Evolutionary conservation across 2,329 filamentous ascomycete species (phyloP).

Genomic region (Fusarium sp.): DNA sequence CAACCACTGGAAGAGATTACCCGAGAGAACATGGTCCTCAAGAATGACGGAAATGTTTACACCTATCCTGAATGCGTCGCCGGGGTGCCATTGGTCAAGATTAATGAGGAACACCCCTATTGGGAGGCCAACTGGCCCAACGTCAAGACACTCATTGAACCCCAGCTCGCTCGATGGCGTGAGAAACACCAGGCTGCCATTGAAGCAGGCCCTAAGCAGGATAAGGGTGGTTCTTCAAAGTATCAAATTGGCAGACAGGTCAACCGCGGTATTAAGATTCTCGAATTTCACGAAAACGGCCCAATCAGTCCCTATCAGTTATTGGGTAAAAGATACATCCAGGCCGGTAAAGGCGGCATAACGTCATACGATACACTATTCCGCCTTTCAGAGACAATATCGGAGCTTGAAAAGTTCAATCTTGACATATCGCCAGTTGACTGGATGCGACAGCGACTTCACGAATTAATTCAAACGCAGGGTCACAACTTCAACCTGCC

Average conservation of each 20-base stretch:
- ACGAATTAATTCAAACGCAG: slow-evolving; percentile 56
- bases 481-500: slow-evolving; percentile 61
- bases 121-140: slow-evolving; percentile 65
- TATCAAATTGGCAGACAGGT: slow-evolving; percentile 65
- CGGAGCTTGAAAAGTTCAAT: slow-evolving; percentile 62
- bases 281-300: slow-evolving; percentile 61
- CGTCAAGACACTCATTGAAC: slow-evolving; percentile 54
- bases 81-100: slow-evolving; percentile 63
- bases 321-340: slow-evolving; percentile 60
- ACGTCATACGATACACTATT: slow-evolving; percentile 66
- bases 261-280: slow-evolving; percentile 62
- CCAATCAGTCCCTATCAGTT: slow-evolving; percentile 66
- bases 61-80: slow-evolving; percentile 61
- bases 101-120: slow-evolving; percentile 60
- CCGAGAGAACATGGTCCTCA: slow-evolving; percentile 54
- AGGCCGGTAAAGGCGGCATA: slow-evolving; percentile 51
- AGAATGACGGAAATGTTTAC: slow-evolving; percentile 59
- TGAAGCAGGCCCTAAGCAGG: slow-evolving; percentile 45
- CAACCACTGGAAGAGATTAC: slow-evolving; percentile 51
- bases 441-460: slow-evolving; percentile 66
- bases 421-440: slow-evolving; percentile 62
- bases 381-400: slow-evolving; percentile 62
- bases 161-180: slow-evolving; percentile 57
- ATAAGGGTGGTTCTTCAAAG: slow-evolving; percentile 53
- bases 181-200: slow-evolving; percentile 55